Evolutionary conservation across 1,284 basidiomycete species (phyloP), one percentile per base, ranked within the genome.

Genomic region (Inonotus obliquus): DNA sequence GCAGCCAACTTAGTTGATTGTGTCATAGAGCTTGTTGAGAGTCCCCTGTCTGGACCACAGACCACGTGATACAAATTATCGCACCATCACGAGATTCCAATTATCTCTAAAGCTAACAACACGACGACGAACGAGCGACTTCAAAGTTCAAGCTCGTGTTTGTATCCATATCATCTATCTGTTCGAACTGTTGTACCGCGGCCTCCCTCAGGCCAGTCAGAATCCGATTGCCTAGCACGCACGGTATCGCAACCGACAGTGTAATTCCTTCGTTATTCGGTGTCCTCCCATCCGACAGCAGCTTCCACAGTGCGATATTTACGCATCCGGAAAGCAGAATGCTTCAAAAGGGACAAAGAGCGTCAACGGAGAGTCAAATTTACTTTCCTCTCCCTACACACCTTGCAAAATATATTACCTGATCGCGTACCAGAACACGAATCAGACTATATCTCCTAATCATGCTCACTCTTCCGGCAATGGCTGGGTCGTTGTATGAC

Each of bases 181-280:
- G 19, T 23, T 54, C 53, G 21, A n/a, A 25, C 35, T 39, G 53
- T n/a, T 39, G 37, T n/a, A 37, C 6, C 13, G 53, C 53, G 19
- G 25, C 35, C 7, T 54, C 53, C 4, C 53, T 32, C 25, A 54
- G n/a, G 7, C 10, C 23, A 7, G 39, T 38, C 19, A 54, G 25
- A 23, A 54, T 44, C 13, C 53, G 53, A 17, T 10, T 17, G 6
- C 53, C 39, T 3, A 39, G 53, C 6, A 54, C 39, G 38, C 53
- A 54, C 27, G 53, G 53, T 39, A 54, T 41, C 1, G 53, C 53
- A 35, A 25, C 23, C 6, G 53, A 38, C 9, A 54, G 32, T 11
- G 37, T 54, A n/a, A 54, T 41, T 19, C 17, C 39, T 39, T 44
- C 39, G 38, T 54, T 54, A 39, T 54, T 54, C 35, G 53, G 53